phyloP scores from a whole-genome alignment of 768 basidiomycete genomes.

The Trametes gibbosa region DNA sequence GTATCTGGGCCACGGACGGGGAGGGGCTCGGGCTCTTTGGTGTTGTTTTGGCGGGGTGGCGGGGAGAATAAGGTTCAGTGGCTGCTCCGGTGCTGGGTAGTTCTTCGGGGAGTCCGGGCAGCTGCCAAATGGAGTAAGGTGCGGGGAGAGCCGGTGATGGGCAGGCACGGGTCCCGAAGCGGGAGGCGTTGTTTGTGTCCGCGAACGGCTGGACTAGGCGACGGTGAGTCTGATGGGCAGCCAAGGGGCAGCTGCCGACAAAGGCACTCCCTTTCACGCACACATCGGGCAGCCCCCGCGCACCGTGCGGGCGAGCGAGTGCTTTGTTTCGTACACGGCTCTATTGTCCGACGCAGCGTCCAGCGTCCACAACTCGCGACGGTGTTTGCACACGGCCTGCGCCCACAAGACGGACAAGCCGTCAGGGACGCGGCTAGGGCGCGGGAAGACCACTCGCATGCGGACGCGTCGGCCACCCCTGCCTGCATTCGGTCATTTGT shows the following conservation, averaged over 20 bases:
- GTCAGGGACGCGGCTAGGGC: conserved; percentile 13
- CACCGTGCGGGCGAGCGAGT: neutral
- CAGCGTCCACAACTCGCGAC: neutral
- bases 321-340: conserved; percentile 12
- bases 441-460: conserved; percentile 3
- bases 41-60: conserved; percentile 38
- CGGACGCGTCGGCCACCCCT: neutral
- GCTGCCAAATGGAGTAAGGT: neutral
- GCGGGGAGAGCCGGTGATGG: conserved; percentile 3
- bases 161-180: neutral
- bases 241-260: neutral
- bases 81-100: conserved; percentile 41
- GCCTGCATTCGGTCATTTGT: conserved; percentile 13
- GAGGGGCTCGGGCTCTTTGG: conserved; percentile 23
- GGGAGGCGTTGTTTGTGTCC: conserved; percentile 17
- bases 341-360: conserved; percentile 12
- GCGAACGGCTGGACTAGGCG: no score
- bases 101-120: conserved; percentile 29
- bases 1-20: conserved; percentile 26
- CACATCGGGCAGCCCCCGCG: neutral
- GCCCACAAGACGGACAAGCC: neutral
- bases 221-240: conserved; percentile 4
- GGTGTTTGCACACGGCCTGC: neutral
- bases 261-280: conserved; percentile 30
- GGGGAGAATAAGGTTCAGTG: conserved; percentile 57